Conservation (phyloP, 2,329 filamentous ascomycete species). For the Acarospora socialis region DNA sequence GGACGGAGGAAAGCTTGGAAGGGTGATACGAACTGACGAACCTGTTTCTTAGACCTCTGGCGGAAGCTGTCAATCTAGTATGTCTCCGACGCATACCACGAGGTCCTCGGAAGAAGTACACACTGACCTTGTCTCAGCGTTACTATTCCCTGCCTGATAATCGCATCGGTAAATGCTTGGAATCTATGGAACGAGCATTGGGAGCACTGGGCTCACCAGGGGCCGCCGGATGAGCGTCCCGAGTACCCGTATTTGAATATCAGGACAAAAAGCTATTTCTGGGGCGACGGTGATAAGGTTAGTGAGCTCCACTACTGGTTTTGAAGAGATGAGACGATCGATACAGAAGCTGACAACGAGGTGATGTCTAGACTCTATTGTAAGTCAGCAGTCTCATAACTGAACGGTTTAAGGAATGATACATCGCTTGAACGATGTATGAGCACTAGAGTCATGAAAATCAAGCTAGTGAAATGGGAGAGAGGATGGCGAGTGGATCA, state of each 20-base stretch:
- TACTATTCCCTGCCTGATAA: constrained; percentile 56
- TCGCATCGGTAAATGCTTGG: constrained; percentile 70
- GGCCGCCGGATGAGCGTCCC: constrained; percentile 74
- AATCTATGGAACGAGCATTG: constrained; percentile 91
- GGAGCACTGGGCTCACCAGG: constrained; percentile 82
- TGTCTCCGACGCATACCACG: constrained; percentile 26
- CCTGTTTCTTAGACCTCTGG: constrained; percentile 60
- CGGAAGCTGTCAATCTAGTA: constrained; percentile 94
- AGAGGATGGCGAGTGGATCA: too few relatives aligned
- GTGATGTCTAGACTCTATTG: constrained; percentile 44
- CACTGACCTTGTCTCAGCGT: constrained; percentile 39
- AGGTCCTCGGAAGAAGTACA: too few relatives aligned
- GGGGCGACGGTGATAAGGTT: constrained; percentile 93
- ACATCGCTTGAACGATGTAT: too few relatives aligned
- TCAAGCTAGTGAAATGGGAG: too few relatives aligned
- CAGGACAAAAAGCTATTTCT: constrained; percentile 87
- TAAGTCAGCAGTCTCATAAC: too few relatives aligned
- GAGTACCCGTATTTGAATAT: constrained; percentile 99
- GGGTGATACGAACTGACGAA: constrained; percentile 19
- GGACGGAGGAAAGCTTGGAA: background rate
- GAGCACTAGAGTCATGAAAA: too few relatives aligned
- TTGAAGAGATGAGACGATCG: background rate
- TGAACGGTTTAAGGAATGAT: too few relatives aligned
- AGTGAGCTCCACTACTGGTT: constrained; percentile 17
- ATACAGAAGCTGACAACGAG: constrained; percentile 9